Percentiles rank a stretch among this genome's conserved stretches.
Evolutionary conservation across 2,329 filamentous ascomycete species (phyloP).

Genomic region (Stagonosporopsis tanaceti): DNA sequence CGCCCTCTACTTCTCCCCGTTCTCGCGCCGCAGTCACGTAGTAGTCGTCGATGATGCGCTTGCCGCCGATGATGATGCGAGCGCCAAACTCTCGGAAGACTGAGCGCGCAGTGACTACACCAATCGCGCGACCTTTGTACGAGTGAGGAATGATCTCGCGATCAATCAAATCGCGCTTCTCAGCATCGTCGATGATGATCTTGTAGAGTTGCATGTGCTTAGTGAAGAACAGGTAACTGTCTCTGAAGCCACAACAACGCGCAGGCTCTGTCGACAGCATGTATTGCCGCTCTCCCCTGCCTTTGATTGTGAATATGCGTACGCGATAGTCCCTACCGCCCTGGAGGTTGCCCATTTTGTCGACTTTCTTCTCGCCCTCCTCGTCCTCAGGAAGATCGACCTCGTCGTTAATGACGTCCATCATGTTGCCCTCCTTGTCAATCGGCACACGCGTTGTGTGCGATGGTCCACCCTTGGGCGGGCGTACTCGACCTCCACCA

Average conservation of each 20-base stretch:
- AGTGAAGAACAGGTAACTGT: constrained; percentile 98
- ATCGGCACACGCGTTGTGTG: constrained; percentile 85
- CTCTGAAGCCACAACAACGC: constrained; percentile 93
- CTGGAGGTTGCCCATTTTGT: constrained; percentile 82
- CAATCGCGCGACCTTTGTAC: constrained; percentile 97
- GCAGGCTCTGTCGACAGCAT: constrained; percentile 99
- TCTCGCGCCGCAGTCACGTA: constrained; percentile 77
- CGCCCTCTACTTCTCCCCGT: constrained; percentile 83
- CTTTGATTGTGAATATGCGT: constrained; percentile 89
- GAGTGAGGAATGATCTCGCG: constrained; percentile 95
- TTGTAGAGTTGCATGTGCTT: constrained; percentile 97
- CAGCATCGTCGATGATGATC: constrained; percentile 97
- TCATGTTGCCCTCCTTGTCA: constrained; percentile 91
- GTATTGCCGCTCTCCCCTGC: constrained; percentile 85
- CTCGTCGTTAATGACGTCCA: constrained; percentile 91
- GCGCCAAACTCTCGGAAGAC: constrained; percentile 98
- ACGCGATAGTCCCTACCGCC: constrained; percentile 93
- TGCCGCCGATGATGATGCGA: constrained; percentile 90
- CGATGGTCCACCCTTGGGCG: constrained; percentile 73
- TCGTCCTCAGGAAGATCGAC: constrained; percentile 85
- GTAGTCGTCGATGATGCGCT: constrained; percentile 88
- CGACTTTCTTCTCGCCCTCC: constrained; percentile 91
- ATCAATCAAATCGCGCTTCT: constrained; percentile 95
- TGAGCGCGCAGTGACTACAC: constrained; percentile 93
- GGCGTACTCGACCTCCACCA: constrained; percentile 71